Evolutionary conservation across 345 rosid genomes (phyloP), one percentile per base, ranked within the genome.

Genomic region (Ceriops zippeliana): DNA sequence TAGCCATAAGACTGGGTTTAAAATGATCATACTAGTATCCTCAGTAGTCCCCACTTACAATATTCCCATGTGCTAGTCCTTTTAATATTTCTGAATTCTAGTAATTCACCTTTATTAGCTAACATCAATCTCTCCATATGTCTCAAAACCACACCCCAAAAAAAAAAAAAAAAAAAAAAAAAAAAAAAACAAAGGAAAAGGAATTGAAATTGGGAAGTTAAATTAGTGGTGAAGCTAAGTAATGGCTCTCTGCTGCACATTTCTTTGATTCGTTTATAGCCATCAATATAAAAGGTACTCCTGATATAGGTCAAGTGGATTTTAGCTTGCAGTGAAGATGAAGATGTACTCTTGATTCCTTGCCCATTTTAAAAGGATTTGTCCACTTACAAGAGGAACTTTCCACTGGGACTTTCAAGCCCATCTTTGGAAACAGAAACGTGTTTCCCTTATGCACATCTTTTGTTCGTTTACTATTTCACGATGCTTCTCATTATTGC

Each of bases 401-500:
- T 54, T 31, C 16, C 13, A 10, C 2, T 5, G 1, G 19, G 38
- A 30, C 37, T 38, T 57, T 5, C 32, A 19, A 49, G 34, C 49
- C 26, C 72, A 35, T 37, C 6, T 22, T 6, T 5, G 52, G 24
- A 22, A 10, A 47, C 9, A 15, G n/a, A 57, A 57, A 21, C 30
- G 64, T 35, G 67, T 10, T 5, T 13, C 38, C 51, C 57, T 46
- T 10, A 54, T 7, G 34, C 2, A 31, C 31, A 21, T 15, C 22
- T 46, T 31, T 9, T 47, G 30, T 57, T 42, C 26, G 5, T 1
- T 57, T 58, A 57, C 63, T 64, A 58, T 38, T 62, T 42, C 32
- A 57, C 13, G 75, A 57, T 47, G 75, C 52, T 71, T 46, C 58
- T 24, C 15, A 42, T 47, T 42, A 13, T 64, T 28, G 53, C 28